Percentiles rank a stretch among this genome's conserved stretches.
phyloP scores from a whole-genome alignment of 306 rosid species.

The Ceratonia siliqua region DNA sequence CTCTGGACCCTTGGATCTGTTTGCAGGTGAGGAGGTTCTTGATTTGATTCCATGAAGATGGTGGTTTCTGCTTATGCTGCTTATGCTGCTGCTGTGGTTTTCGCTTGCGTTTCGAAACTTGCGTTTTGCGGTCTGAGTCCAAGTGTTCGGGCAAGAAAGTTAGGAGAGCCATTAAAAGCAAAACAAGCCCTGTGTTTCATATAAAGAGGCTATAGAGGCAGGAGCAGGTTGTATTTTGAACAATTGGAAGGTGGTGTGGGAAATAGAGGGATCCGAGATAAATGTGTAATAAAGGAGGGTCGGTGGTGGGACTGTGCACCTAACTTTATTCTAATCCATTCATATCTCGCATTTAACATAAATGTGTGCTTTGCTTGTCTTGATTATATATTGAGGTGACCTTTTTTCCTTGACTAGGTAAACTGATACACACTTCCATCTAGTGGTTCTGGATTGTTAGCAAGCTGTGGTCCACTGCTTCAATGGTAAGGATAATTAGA shows the following conservation, averaged over 20 bases:
- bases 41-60: slow-evolving; percentile 89
- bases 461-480: slow-evolving; percentile 2
- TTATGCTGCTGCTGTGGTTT: slow-evolving; percentile 33
- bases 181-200: slow-evolving; percentile 23
- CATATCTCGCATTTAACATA: neutral
- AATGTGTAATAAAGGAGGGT: slow-evolving; percentile 27
- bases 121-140: slow-evolving; percentile 42
- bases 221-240: slow-evolving; percentile 8
- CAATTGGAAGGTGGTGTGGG: neutral
- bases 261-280: slow-evolving; percentile 35
- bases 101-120: slow-evolving; percentile 39
- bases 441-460: slow-evolving; percentile 10
- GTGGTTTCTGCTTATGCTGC: slow-evolving; percentile 41
- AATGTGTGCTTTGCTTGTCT: neutral
- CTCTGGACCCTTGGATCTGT: slow-evolving; percentile 76
- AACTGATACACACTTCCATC: slow-evolving; percentile 8
- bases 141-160: slow-evolving; percentile 56
- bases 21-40: slow-evolving; percentile 85
- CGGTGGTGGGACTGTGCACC: neutral
- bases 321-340: neutral
- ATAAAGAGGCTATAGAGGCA: neutral
- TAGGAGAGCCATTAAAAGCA: slow-evolving; percentile 60
- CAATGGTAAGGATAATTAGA: slow-evolving; percentile 1
- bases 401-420: slow-evolving; percentile 2
- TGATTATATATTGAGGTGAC: neutral